These are phyloP conservation scores for Rauvolfia tetraphylla DNA, from an alignment of 257 asterid genomes.

Conservation along the genomic window DNA sequence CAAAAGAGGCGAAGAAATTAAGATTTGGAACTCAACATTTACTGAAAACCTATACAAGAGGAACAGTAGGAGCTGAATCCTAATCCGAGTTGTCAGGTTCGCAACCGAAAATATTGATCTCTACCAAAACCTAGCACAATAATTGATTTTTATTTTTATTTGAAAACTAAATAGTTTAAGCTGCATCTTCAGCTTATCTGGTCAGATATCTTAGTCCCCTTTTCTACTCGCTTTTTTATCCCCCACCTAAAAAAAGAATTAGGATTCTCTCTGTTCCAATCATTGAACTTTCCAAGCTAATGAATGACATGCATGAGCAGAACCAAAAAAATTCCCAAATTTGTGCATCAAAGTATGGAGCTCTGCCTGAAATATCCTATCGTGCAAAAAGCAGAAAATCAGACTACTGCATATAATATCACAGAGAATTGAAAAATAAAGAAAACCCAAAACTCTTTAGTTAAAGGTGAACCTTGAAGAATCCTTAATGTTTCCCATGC, in stretches of 20 bases:
- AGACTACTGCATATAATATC: not conserved
- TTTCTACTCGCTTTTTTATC: not conserved
- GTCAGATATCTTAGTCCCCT: not conserved
- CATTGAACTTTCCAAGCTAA: not conserved
- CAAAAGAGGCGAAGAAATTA: not conserved
- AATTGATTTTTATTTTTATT: not conserved
- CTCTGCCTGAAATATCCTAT: not conserved
- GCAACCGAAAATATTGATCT: not conserved
- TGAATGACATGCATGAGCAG: not conserved
- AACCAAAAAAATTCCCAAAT: not conserved
- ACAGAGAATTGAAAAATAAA: conserved; percentile 9
- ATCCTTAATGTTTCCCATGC: conserved; percentile 93
- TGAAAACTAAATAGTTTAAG: not conserved
- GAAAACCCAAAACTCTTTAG: not conserved
- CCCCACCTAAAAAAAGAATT: not conserved
- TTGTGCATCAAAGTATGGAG: not conserved
- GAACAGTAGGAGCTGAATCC: not conserved
- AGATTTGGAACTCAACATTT: not conserved
- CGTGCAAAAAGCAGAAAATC: not conserved
- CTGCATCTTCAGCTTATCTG: not conserved
- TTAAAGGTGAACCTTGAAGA: conserved; percentile 58
- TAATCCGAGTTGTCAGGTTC: not conserved
- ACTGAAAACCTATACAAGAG: not conserved
- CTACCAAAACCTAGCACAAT: not conserved
- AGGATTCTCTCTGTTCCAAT: not conserved